Evolutionary conservation across 805 yeast species (phyloP).

Genomic region (Blastobotrys mokoenaii): DNA sequence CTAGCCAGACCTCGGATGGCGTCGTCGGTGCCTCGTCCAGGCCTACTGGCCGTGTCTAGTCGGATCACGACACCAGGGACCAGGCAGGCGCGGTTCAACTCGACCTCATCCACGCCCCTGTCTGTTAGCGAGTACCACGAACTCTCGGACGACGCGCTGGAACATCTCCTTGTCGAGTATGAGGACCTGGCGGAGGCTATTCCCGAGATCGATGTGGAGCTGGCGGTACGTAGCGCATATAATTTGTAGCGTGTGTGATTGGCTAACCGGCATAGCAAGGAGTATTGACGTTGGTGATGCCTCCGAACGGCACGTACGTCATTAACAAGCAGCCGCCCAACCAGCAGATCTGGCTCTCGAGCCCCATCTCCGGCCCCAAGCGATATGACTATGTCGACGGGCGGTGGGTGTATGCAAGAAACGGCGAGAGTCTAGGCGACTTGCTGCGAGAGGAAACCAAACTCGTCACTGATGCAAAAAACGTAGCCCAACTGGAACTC

Average conservation of each 20-base stretch:
- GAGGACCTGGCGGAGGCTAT: constrained; percentile 57
- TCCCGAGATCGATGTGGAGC: constrained; percentile 67
- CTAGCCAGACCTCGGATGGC: too few relatives aligned
- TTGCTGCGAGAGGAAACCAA: constrained; percentile 45
- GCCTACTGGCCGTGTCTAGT: too few relatives aligned
- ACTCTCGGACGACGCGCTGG: constrained; percentile 61
- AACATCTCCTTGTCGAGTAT: constrained; percentile 53
- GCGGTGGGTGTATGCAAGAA: constrained; percentile 75
- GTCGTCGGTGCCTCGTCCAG: too few relatives aligned
- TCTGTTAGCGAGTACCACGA: constrained; percentile 44
- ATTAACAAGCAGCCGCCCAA: constrained; percentile 97
- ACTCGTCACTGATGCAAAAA: constrained; percentile 14
- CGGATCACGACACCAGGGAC: too few relatives aligned
- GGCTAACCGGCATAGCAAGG: constrained; percentile 48
- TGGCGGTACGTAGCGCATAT: constrained; percentile 35
- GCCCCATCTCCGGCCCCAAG: constrained; percentile 92
- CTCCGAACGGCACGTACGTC: constrained; percentile 76
- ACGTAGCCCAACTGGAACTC: neutral
- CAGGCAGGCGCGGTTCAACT: constrained; percentile 1
- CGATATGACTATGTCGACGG: constrained; percentile 64
- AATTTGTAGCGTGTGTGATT: constrained; percentile 7
- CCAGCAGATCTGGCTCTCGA: constrained; percentile 91
- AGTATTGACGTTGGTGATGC: constrained; percentile 65
- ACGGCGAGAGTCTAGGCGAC: constrained; percentile 41
- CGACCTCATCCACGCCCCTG: too few relatives aligned